phyloP scores from a whole-genome alignment of 2,329 filamentous ascomycete genomes.

The Hypoxylon sp. region DNA sequence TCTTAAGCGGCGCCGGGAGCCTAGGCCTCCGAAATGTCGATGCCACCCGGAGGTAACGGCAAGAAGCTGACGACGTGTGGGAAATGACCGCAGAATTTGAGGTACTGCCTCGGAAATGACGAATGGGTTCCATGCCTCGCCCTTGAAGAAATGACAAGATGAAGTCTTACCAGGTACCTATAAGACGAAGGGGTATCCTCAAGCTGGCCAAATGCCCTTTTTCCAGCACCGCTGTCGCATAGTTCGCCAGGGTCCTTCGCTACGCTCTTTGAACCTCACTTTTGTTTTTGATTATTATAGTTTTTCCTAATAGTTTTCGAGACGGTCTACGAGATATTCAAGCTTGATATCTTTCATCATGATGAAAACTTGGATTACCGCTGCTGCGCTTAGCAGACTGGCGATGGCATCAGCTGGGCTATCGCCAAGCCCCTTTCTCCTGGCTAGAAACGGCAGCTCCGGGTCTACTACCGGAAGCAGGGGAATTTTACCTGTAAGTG shows the following conservation, averaged over 20 bases:
- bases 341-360: conserved; percentile 1
- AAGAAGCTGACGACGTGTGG: not conserved
- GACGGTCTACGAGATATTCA: too few species aligned
- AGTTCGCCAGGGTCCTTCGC: not conserved
- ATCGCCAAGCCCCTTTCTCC: conserved; percentile 1
- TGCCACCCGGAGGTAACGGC: not conserved
- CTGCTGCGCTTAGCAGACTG: not conserved
- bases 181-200: not conserved
- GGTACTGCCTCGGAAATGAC: not conserved
- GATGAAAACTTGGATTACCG: conserved; percentile 13
- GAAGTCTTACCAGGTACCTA: not conserved
- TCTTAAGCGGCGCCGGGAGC: not conserved
- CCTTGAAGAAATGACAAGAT: not conserved
- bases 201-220: not conserved
- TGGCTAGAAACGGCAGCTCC: conserved; percentile 1
- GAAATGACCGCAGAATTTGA: not conserved
- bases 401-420: not conserved
- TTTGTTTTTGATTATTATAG: not conserved
- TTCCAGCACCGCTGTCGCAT: not conserved
- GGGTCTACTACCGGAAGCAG: conserved; percentile 7
- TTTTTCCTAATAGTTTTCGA: not conserved
- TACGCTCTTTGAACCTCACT: not conserved
- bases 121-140: not conserved
- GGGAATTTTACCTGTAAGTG: conserved; percentile 24
- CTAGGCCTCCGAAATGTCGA: not conserved